Evolutionary conservation across 371 early-diverging fungal species (phyloP), one percentile per base, ranked within the genome.

Genomic region (Mortierella sp.): DNA sequence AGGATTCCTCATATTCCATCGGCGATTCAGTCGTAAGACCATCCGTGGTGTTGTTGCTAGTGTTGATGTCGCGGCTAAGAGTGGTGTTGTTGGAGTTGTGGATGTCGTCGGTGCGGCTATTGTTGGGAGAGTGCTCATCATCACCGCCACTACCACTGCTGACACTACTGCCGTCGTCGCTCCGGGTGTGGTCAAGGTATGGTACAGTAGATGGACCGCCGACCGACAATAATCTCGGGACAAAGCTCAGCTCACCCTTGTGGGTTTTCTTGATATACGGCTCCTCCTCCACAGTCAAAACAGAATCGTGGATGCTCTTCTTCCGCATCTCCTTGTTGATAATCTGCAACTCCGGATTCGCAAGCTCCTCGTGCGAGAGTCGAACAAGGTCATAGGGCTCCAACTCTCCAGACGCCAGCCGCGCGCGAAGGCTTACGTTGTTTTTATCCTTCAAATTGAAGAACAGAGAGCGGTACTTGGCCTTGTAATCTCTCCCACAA

Each of bases 401-500:
- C 49, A 96, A 71, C 51, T 91, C 93, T 16, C 94, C 94, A 1
- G 90, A 91, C n/a, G 95, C 79, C 7, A 97, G 90, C n/a, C 93
- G 89, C 7, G 90, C 74, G 54, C 94, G 94, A 49, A 97, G 93
- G 3, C 84, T 85, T 49, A 90, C 82, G 75, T 96, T 97, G 77
- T 91, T 92, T 83, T 93, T 93, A 86, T 96, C 96, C 78, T 94
- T 95, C 38, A 97, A 88, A 83, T 95, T 96, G 88, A 94, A 94
- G 70, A 93, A 86, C 38, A 97, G 81, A 0, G 93, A 93, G 56
- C 97, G 88, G 81, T 93, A 94, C 87, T 95, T 95, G 80, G 89
- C 88, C 89, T 95, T 96, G 89, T 97, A 97, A 71, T 90, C 88
- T 68, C 90, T 90, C 3, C 91, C 93, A 81, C 90, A 82, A 16